Base-by-base conservation (phyloP, 345 rosid species). In the Euphorbia peplus region DNA sequence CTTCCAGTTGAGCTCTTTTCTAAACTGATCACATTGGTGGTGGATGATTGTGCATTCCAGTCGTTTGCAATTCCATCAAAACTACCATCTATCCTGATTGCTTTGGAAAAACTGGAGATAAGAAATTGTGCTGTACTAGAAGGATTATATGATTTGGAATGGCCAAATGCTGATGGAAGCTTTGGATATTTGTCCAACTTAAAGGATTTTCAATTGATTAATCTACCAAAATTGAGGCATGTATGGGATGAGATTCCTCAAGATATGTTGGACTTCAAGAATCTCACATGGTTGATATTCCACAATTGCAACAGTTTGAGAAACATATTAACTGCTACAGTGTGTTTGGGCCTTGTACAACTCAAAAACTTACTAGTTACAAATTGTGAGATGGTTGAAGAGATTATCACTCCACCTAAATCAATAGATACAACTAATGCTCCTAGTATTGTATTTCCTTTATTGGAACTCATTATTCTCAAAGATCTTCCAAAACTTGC, bases 401-500 rank as follows among this genome's bases (percentile, higher is more conserved):
- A 51, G 35, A 65, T 65, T 18, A 51, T 65, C 26, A 19, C n/a
- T 8, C 5, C 35, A 30, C 59, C 15, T 6, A 48, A 6, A 11
- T 8, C 22, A n/a, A 44, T 8, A 7, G 47, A 4, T 39, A 5
- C 10, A 51, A 28, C 29, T 0, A n/a, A 1, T 21, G 29, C 6
- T 39, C 42, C 5, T 5, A 21, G 21, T 14, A 19, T 66, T 19
- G 21, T 10, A 52, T 52, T 52, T 26, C 70, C 48, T 29, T 46
- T 3, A 29, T 21, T 66, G 11, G 18, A 46, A 5, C 29, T n/a
- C n/a, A n/a, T n/a, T n/a, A n/a, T n/a, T n/a, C 42, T 39, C 9
- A 39, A 39, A 39, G 42, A 39, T 39, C 24, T 76, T 46, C 74
- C 74, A 1, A 64, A 69, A 48, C 69, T 75, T 9, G 1, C 4